Conservation (phyloP, 2,329 filamentous ascomycete species). For the Tolypocladium amazonense region DNA sequence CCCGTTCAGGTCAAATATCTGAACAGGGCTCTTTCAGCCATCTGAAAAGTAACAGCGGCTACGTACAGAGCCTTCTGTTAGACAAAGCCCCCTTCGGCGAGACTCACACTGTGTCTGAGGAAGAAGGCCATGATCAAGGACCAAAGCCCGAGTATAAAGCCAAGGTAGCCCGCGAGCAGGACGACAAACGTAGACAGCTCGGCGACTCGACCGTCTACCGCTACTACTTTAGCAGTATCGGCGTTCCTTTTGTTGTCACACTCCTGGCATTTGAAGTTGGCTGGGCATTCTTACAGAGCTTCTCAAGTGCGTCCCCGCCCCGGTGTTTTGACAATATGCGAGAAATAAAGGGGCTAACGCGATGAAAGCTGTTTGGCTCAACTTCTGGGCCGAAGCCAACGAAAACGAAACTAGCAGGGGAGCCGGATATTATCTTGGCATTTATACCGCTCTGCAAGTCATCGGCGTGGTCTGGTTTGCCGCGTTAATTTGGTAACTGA, state of each 20-base stretch:
- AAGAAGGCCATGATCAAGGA: background rate
- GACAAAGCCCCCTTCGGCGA: background rate
- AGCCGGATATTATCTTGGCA: constrained; percentile 12
- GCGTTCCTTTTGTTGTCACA: constrained; percentile 7
- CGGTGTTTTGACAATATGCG: background rate
- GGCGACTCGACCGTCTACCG: constrained; percentile 16
- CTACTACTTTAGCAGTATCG: constrained; percentile 19
- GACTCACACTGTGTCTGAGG: background rate
- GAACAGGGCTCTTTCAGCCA: background rate
- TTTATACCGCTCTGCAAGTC: constrained; percentile 14
- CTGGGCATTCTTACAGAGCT: constrained; percentile 14
- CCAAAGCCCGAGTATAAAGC: background rate
- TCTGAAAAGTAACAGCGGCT: background rate
- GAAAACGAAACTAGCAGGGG: background rate
- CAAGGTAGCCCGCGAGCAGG: background rate
- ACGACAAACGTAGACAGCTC: constrained; percentile 15
- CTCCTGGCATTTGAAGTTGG: constrained; percentile 9
- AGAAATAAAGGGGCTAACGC: background rate
- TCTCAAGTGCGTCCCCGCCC: constrained; percentile 14
- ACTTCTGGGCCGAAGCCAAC: constrained; percentile 17
- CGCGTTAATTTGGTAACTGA: constrained; percentile 8
- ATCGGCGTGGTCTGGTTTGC: constrained; percentile 11
- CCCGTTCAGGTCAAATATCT: background rate
- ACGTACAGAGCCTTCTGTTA: background rate
- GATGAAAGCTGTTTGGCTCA: constrained; percentile 18